A percentile compares a stretch with the other conserved stretches of the same genome.
phyloP scores from a whole-genome alignment of 306 rosid genomes.

The Quercus agrifolia region DNA sequence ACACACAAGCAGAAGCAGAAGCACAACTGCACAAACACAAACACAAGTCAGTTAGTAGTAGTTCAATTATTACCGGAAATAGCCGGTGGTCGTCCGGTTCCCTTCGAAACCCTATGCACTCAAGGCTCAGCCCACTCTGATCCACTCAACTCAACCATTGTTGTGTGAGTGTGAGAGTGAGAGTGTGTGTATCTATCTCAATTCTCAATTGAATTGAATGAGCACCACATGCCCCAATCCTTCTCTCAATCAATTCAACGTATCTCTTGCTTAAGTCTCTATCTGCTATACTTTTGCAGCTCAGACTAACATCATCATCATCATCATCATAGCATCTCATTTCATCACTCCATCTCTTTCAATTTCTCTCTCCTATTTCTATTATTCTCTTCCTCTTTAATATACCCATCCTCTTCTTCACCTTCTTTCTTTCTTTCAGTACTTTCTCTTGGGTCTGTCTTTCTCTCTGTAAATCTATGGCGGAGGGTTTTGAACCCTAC shows the following conservation, averaged over 20 bases:
- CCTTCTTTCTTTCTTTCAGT: not conserved
- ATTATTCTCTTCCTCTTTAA: not conserved
- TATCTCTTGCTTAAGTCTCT: not conserved
- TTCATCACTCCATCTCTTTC: slow-evolving; percentile 19
- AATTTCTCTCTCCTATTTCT: not conserved
- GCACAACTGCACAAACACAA: not conserved
- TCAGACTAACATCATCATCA: slow-evolving; percentile 30
- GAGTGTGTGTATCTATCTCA: slow-evolving; percentile 3
- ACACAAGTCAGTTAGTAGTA: slow-evolving; percentile 14
- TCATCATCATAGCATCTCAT: slow-evolving; percentile 37
- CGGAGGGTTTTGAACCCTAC: slow-evolving; percentile 64
- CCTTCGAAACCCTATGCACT: slow-evolving; percentile 48
- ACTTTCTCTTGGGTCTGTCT: not conserved
- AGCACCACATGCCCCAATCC: slow-evolving; percentile 10
- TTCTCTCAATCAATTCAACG: slow-evolving; percentile 29
- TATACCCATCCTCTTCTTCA: not conserved
- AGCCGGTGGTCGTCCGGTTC: slow-evolving; percentile 60
- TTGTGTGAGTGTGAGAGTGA: not conserved
- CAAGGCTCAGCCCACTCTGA: not conserved
- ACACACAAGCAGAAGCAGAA: too few relatives aligned
- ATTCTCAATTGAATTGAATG: not conserved
- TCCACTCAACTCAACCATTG: too few relatives aligned
- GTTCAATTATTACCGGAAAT: slow-evolving; percentile 60
- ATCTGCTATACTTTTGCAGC: slow-evolving; percentile 24
- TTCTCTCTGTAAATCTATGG: slow-evolving; percentile 36